These are phyloP conservation scores for Echites panduratus DNA, from an alignment of 257 asterid genomes.

Conservation along the genomic window DNA sequence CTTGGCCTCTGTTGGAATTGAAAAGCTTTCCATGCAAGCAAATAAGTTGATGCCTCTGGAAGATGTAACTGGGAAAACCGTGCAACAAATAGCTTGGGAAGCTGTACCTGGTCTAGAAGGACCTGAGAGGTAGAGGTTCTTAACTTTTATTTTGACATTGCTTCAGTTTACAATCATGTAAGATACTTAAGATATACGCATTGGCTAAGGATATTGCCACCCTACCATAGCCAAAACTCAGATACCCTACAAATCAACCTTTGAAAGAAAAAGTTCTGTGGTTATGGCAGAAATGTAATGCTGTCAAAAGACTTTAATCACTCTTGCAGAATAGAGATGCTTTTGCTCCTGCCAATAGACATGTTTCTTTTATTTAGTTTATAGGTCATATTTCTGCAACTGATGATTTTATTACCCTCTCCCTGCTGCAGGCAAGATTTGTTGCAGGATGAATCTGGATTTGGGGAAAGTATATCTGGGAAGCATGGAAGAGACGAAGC, in stretches of 20 bases:
- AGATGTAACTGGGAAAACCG: slow-evolving; percentile 77
- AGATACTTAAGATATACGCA: not conserved
- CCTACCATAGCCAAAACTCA: not conserved
- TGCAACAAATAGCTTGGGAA: slow-evolving; percentile 85
- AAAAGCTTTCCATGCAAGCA: slow-evolving; percentile 94
- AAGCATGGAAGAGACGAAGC: slow-evolving; percentile 26
- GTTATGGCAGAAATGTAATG: not conserved
- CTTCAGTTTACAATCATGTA: not conserved
- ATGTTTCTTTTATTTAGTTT: slow-evolving; percentile 8
- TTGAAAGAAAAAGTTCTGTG: not conserved
- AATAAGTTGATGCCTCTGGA: slow-evolving; percentile 86
- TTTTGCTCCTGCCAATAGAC: not conserved
- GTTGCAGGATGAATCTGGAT: slow-evolving; percentile 32
- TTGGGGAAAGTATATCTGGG: slow-evolving; percentile 21
- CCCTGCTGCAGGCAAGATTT: slow-evolving; percentile 45
- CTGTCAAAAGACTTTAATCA: not conserved
- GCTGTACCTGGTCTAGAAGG: slow-evolving; percentile 51
- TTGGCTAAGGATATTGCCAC: not conserved
- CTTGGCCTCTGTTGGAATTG: slow-evolving; percentile 81
- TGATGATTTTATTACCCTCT: slow-evolving; percentile 13
- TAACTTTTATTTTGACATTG: slow-evolving; percentile 11
- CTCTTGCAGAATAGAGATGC: not conserved
- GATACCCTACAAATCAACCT: not conserved
- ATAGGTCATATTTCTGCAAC: slow-evolving; percentile 5
- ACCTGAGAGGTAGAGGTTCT: slow-evolving; percentile 82